These are phyloP conservation scores for Phoenix dactylifera DNA, from an alignment of 176 grass and related monocot species.

Conservation along the genomic window DNA sequence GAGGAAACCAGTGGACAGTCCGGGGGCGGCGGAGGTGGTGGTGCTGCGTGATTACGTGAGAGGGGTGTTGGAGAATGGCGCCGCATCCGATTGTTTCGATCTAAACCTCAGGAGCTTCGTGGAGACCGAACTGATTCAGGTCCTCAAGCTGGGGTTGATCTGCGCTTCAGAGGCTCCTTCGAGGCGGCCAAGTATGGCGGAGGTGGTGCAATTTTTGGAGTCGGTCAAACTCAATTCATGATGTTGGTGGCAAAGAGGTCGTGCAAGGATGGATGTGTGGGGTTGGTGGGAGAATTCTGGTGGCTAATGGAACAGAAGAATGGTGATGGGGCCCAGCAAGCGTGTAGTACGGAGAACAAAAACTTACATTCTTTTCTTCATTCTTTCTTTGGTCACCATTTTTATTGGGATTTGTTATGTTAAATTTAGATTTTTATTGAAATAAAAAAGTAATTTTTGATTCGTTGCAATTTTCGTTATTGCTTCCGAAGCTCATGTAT, in stretches of 20 bases:
- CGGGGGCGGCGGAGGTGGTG: conserved; percentile 26
- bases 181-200: conserved; percentile 80
- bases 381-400: conserved; percentile 36
- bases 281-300: not conserved
- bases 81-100: conserved; percentile 74
- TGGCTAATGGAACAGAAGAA: conserved; percentile 21
- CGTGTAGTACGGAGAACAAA: conserved; percentile 7
- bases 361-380: conserved; percentile 48
- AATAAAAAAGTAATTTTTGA: conserved; percentile 53
- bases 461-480: not conserved
- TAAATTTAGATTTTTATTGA: conserved; percentile 51
- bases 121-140: conserved; percentile 85
- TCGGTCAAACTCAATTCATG: conserved; percentile 71
- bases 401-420: conserved; percentile 28
- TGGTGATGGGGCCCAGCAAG: conserved; percentile 4
- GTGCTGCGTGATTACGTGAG: conserved; percentile 76
- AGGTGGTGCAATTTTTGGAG: conserved; percentile 97
- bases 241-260: conserved; percentile 1
- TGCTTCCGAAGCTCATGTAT: too few relatives aligned
- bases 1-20: conserved; percentile 72
- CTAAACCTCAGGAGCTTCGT: conserved; percentile 47
- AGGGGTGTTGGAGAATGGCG: conserved; percentile 62
- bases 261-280: not conserved
- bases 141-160: conserved; percentile 86
- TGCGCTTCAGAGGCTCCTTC: conserved; percentile 77